phyloP scores from a whole-genome alignment of 768 basidiomycete genomes.

The Russula sp. region DNA sequence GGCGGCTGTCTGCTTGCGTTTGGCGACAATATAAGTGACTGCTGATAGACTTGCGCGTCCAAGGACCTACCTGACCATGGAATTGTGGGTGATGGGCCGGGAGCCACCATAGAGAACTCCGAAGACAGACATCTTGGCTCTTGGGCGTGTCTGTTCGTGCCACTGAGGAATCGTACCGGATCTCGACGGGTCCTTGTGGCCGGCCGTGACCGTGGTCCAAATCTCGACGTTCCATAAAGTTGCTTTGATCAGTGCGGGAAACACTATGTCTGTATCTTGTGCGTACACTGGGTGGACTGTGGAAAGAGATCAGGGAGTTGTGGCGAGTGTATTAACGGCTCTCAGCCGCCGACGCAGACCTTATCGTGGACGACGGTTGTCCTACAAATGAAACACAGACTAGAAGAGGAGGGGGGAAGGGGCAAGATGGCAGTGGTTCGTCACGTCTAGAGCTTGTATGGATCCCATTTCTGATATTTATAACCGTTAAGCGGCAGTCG shows the following conservation, averaged over 20 bases:
- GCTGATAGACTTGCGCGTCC: neutral
- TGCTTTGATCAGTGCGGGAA: neutral
- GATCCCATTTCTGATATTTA: neutral
- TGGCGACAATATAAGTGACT: neutral
- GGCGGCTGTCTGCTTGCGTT: neutral
- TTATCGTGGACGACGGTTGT: neutral
- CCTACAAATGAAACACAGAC: neutral
- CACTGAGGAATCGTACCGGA: neutral
- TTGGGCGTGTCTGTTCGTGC: neutral
- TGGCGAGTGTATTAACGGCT: neutral
- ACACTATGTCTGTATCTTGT: neutral
- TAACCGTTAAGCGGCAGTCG: neutral
- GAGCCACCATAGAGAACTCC: neutral
- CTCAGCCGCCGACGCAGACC: neutral
- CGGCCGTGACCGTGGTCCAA: neutral
- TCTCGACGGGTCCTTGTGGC: neutral
- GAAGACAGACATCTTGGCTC: too few relatives aligned
- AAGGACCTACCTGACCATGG: neutral
- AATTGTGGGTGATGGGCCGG: neutral
- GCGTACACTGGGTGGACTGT: neutral
- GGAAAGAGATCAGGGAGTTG: neutral
- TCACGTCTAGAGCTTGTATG: neutral
- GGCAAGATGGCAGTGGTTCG: neutral
- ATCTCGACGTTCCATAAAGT: neutral
- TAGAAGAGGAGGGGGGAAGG: neutral